Base-by-base conservation (phyloP, 169 alveolate genomes). In the Plasmodium cynomolgi region DNA sequence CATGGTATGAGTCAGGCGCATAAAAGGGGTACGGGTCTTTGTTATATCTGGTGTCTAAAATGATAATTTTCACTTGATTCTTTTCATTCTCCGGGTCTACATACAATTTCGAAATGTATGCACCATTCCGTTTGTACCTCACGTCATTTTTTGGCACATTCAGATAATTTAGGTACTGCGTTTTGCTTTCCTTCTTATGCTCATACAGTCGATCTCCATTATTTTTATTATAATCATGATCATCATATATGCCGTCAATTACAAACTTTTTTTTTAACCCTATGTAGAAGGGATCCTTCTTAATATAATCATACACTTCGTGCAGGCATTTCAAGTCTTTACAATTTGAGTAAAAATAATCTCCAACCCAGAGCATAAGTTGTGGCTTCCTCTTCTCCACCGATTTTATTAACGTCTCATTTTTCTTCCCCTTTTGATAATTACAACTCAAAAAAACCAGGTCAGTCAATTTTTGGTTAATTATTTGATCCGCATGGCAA, bases 241-340 rank as follows among this genome's bases (percentile, higher is more conserved):
- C 98, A 82, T 97, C 98, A 96, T 97, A 97, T 17, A 97, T 95
- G 15, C 98, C 98, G 83, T 96, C 97, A n/a, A 95, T 91, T 47
- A 81, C 68, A 77, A 92, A 95, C 23, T 95, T 80, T 23, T 91
- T 41, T 73, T 77, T 92, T 82, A 96, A 86, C 8, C 75, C 83
- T 50, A 75, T 90, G 73, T 92, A 96, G n/a, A 74, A 93, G 62
- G 85, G 74, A 29, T 91, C 93, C 50, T 92, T 84, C 37, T 58
- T 86, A 94, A 96, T 77, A 39, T 85, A 82, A 23, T 71, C 85
- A 91, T 96, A 96, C 47, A 71, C 95, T 33, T 75, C 92, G 31
- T 95, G 84, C 26, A 96, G 41, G 90, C 97, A 96, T 83, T 50
- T 72, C 47, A 95, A 77, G 29, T 84, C 95, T 56, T 96, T 94